These are phyloP conservation scores for Nemania abortiva DNA, from an alignment of 2,329 filamentous ascomycete genomes.

Conservation along the genomic window DNA sequence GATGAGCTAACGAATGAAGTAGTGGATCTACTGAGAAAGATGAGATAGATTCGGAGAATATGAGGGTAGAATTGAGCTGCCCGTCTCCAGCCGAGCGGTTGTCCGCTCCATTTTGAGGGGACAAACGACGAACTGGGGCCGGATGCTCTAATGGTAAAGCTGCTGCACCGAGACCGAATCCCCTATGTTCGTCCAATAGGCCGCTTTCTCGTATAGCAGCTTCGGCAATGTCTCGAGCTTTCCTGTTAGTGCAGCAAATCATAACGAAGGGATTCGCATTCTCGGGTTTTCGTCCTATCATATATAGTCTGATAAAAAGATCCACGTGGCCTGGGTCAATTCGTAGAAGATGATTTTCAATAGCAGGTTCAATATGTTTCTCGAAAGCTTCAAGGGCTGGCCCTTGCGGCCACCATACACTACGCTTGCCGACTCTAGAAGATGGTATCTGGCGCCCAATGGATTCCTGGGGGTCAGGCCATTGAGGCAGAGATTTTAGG, in stretches of 20 bases:
- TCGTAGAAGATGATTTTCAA: conserved; percentile 10
- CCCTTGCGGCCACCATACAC: conserved; percentile 29
- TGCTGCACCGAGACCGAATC: conserved; percentile 26
- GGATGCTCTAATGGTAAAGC: conserved; percentile 29
- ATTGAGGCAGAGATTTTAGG: conserved; percentile 20
- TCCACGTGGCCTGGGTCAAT: conserved; percentile 24
- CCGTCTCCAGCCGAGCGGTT: not conserved
- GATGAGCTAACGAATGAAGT: not conserved
- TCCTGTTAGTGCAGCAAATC: conserved; percentile 27
- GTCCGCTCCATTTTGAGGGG: not conserved
- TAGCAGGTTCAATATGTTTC: conserved; percentile 22
- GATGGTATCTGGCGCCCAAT: conserved; percentile 27
- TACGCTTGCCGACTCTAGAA: conserved; percentile 14
- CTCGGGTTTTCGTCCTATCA: conserved; percentile 30
- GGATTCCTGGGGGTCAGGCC: conserved; percentile 26
- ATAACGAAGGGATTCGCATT: conserved; percentile 34
- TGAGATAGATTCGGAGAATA: no score
- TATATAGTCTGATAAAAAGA: conserved; percentile 33
- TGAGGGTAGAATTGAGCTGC: no score
- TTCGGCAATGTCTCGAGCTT: conserved; percentile 23
- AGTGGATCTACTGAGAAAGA: not conserved
- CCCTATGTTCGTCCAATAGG: conserved; percentile 16
- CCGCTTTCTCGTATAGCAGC: conserved; percentile 24
- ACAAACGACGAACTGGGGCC: conserved; percentile 20
- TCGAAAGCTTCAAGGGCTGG: conserved; percentile 30